Conservation (phyloP, 441 rosid species). For the Brassica hybrid region DNA sequence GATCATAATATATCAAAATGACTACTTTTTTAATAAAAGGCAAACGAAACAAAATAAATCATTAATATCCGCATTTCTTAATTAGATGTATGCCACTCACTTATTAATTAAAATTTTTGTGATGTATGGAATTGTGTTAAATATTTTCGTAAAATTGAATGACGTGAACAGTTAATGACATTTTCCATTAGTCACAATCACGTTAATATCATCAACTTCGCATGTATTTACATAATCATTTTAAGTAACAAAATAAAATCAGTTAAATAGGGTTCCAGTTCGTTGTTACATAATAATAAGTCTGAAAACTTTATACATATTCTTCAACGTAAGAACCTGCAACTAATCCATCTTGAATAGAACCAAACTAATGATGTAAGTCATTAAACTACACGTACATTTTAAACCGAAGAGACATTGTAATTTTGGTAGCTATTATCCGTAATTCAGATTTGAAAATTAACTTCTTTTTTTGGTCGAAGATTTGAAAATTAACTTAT, state of each 20-base stretch:
- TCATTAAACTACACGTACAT: too few relatives aligned
- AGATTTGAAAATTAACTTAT: neutral
- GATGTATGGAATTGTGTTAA: too few relatives aligned
- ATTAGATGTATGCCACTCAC: neutral
- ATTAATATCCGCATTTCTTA: neutral
- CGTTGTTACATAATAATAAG: neutral
- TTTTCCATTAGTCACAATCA: neutral
- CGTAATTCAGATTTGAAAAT: neutral
- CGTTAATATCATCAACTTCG: neutral
- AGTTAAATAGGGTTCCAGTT: neutral
- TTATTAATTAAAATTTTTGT: neutral
- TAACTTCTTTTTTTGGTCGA: too few relatives aligned
- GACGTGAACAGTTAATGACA: neutral
- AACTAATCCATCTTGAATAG: too few relatives aligned
- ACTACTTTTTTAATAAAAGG: neutral
- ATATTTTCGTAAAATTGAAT: neutral
- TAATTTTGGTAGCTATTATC: too few relatives aligned
- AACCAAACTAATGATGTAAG: too few relatives aligned
- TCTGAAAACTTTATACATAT: too few relatives aligned
- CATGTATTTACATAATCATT: neutral
- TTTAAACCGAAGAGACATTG: too few relatives aligned
- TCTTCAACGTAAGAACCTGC: too few relatives aligned
- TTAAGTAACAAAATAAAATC: neutral
- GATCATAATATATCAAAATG: neutral
- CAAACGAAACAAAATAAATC: neutral